These are phyloP conservation scores for Trichoderma sp. DNA, from an alignment of 2,329 filamentous ascomycete species.

Conservation along the genomic window DNA sequence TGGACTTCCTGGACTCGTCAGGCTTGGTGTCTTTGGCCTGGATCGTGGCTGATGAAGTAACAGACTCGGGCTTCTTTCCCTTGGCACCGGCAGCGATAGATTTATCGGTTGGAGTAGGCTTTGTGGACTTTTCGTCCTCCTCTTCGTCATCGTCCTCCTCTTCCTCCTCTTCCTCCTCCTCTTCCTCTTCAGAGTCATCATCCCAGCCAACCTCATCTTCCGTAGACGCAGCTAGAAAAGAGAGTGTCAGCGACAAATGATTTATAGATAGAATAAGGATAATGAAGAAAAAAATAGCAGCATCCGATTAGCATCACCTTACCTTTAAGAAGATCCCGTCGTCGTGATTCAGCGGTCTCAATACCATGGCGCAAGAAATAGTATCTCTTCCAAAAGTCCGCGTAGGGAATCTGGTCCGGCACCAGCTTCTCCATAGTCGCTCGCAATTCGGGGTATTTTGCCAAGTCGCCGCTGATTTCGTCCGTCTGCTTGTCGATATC, in stretches of 20 bases:
- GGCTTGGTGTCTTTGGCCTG: conserved; percentile 58
- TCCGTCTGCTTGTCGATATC: conserved; percentile 81
- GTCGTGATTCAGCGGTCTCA: conserved; percentile 84
- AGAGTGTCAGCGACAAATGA: conserved; percentile 8
- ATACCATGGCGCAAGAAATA: conserved; percentile 92
- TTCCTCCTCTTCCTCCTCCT: conserved; percentile 26
- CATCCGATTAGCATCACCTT: conserved; percentile 22
- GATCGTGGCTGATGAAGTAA: conserved; percentile 58
- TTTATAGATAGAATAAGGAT: not conserved
- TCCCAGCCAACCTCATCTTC: conserved; percentile 70
- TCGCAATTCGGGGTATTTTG: conserved; percentile 81
- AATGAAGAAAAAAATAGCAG: not conserved
- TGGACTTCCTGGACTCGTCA: conserved; percentile 65
- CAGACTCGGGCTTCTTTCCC: conserved; percentile 46
- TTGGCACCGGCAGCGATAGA: conserved; percentile 31
- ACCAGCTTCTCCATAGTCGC: conserved; percentile 92
- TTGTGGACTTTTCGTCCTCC: conserved; percentile 27
- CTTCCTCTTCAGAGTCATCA: conserved; percentile 57
- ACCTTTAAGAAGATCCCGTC: conserved; percentile 91
- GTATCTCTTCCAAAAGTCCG: conserved; percentile 88
- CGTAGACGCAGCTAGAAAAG: conserved; percentile 56
- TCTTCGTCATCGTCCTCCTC: conserved; percentile 42
- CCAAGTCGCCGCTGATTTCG: conserved; percentile 75
- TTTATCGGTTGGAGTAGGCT: conserved; percentile 31
- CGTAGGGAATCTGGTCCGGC: conserved; percentile 87